Evolutionary conservation across 352 stramenopile species (phyloP), one percentile per base, ranked within the genome.

Genomic region (Globisporangium cystogenes): DNA sequence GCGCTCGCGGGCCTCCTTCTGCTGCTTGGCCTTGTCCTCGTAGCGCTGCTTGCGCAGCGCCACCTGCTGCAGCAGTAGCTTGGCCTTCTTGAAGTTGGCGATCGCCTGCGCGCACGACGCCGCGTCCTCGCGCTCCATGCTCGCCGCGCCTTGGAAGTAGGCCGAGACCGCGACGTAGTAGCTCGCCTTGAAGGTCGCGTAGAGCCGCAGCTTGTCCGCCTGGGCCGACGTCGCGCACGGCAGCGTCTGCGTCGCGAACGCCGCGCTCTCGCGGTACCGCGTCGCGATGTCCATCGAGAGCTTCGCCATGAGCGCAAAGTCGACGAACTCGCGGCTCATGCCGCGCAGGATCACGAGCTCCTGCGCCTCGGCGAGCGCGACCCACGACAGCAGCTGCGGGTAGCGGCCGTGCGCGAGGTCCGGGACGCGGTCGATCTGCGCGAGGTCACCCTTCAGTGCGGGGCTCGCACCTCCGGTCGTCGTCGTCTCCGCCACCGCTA

Each of bases 261-360:
- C 48, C 16, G 70, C 52, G 7, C 61, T 68, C 48, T 74, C 71
- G 69, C 64, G 69, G 60, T 74, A 90, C 44, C 78, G 68, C 40
- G 47, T 43, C 14, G 74, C 68, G 31, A 86, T 65, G 42, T 90
- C 76, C 60, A 77, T 69, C 37, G 72, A 68, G 24, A 90, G 58
- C 53, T 83, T 86, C 57, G 67, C 65, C 72, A 87, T 85, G 48
- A 90, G 70, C 21, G 73, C 41, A n/a, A 72, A 84, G 49, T 90
- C 78, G 16, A 85, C 74, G 31, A 67, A 65, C 15, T 86, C 76
- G 3, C 72, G 59, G 40, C 74, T 81, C 21, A 90, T 66, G 16
- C 74, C 76, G 18, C 78, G 70, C 42, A 90, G 42, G 14, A 90
- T 62, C 36, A 84, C 78, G 11, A 90, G 65, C 47, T 90, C 78